Evolutionary conservation across 2,329 filamentous ascomycete genomes (phyloP), one percentile per base, ranked within the genome.

Genomic region (Aspergillus ruber): DNA sequence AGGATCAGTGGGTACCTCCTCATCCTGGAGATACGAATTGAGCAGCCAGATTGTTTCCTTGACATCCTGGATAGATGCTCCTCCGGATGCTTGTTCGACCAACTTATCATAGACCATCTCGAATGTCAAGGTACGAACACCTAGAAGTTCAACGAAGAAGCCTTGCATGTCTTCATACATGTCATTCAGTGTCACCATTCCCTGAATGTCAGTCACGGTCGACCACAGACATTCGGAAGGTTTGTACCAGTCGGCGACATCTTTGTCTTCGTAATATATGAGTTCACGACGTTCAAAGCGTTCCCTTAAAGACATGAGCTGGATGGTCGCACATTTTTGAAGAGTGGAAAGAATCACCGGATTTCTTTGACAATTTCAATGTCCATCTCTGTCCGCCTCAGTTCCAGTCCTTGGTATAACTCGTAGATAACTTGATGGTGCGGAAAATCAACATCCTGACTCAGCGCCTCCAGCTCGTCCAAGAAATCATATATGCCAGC

Each of bases 101-200:
- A 52, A 15, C 36, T 50, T 48, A 21, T 45, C 33, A 13, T 47
- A 20, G n/a, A 52, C 44, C 47, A 52, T 48, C n/a, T 50, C 15
- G n/a, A 50, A 17, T 9, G 50, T 52, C 3, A 52, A 41, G 18
- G 45, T 50, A 23, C 29, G 33, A 17, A 52, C 47, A 15, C 42
- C 45, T 2, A 50, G 15, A 12, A 43, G 7, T 12, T 48, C 45
- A 36, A 46, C 23, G 18, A 52, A 52, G 18, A 52, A 47, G 3
- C 35, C 29, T 7, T 2, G 3, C 20, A 50, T 33, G 20, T 48
- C 45, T 20, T 46, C 42, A 8, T 52, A 52, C 6, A 42, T 20
- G 15, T 44, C 47, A 20, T 50, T 50, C 1, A 52, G 43, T 23
- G 47, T n/a, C 7, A 46, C 42, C 38, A 45, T 49, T 6, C 47